Conservation (phyloP, 805 yeast species). For the Starmera caribaea region DNA sequence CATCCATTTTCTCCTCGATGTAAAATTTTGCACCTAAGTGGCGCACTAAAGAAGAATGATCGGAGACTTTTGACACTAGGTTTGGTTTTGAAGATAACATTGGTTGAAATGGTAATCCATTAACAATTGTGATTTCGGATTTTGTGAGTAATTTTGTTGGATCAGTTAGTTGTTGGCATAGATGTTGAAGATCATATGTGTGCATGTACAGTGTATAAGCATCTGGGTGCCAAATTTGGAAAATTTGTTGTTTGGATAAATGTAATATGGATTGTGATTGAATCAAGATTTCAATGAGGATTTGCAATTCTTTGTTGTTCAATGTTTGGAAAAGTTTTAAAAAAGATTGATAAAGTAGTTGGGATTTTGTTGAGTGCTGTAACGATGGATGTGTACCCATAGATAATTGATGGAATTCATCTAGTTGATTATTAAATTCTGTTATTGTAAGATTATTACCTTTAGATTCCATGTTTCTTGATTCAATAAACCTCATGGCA, state of each 20-base stretch:
- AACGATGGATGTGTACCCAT: too few species aligned
- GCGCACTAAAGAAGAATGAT: slow-evolving; percentile 41
- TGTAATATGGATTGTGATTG: too few species aligned
- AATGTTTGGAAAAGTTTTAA: slow-evolving; percentile 40
- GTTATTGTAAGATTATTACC: slow-evolving; percentile 33
- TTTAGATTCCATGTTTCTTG: slow-evolving; percentile 31
- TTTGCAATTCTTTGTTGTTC: slow-evolving; percentile 54
- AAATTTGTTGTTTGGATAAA: too few species aligned
- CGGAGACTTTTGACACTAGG: slow-evolving; percentile 9
- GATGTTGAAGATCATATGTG: too few species aligned
- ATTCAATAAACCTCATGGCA: slow-evolving; percentile 38
- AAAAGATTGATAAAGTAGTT: slow-evolving; percentile 16
- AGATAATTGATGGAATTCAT: slow-evolving; percentile 20
- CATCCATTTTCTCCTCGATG: slow-evolving; percentile 90
- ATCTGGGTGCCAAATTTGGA: slow-evolving; percentile 64
- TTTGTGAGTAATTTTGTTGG: slow-evolving; percentile 33
- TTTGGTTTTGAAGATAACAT: slow-evolving; percentile 57
- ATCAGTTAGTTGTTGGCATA: slow-evolving; percentile 36
- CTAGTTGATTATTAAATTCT: slow-evolving; percentile 38
- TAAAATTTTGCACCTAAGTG: slow-evolving; percentile 40
- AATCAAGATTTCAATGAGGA: slow-evolving; percentile 52
- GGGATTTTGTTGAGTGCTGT: too few species aligned
- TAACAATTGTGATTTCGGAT: slow-evolving; percentile 24
- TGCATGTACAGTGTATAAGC: slow-evolving; percentile 31
- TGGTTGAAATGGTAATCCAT: slow-evolving; percentile 51